phyloP scores from a whole-genome alignment of 2,329 filamentous ascomycete genomes.

The Amauroascus niger region DNA sequence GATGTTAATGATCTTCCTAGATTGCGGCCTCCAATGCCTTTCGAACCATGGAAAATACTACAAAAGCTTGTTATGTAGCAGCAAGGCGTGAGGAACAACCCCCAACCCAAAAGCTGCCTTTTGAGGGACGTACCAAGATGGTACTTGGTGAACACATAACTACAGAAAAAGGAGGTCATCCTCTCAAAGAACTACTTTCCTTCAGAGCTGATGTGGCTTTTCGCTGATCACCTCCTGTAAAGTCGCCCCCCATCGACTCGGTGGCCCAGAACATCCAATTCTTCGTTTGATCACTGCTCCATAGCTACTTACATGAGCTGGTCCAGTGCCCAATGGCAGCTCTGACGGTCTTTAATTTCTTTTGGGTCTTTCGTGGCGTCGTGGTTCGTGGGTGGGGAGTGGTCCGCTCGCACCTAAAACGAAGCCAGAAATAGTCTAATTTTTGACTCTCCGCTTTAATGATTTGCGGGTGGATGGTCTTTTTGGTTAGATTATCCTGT shows the following conservation, averaged over 20 bases:
- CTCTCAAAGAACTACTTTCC: not conserved
- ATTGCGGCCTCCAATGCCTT: slow-evolving; percentile 2
- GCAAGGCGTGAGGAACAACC: not conserved
- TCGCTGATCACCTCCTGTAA: slow-evolving; percentile 5
- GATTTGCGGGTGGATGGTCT: slow-evolving; percentile 10
- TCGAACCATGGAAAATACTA: slow-evolving; percentile 3
- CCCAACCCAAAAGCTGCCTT: not conserved
- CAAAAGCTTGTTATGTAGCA: slow-evolving; percentile 6
- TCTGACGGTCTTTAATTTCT: slow-evolving; percentile 8
- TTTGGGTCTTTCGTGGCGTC: slow-evolving; percentile 9
- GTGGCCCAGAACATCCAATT: slow-evolving; percentile 5
- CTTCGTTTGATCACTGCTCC: slow-evolving; percentile 4
- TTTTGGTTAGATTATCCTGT: slow-evolving; percentile 7
- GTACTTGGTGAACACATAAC: not conserved
- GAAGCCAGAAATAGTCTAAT: slow-evolving; percentile 10
- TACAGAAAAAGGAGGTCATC: not conserved
- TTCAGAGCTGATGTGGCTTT: slow-evolving; percentile 8
- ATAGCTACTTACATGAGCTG: not conserved
- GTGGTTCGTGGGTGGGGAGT: slow-evolving; percentile 12
- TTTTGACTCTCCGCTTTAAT: slow-evolving; percentile 3
- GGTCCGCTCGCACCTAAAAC: slow-evolving; percentile 9
- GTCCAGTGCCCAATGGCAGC: slow-evolving; percentile 8
- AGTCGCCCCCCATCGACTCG: slow-evolving; percentile 1
- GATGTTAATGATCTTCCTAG: slow-evolving; percentile 11
- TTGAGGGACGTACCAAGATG: not conserved